These are phyloP conservation scores for Tolypocladium ovalisporum DNA, from an alignment of 2,329 filamentous ascomycete genomes.

Conservation along the genomic window DNA sequence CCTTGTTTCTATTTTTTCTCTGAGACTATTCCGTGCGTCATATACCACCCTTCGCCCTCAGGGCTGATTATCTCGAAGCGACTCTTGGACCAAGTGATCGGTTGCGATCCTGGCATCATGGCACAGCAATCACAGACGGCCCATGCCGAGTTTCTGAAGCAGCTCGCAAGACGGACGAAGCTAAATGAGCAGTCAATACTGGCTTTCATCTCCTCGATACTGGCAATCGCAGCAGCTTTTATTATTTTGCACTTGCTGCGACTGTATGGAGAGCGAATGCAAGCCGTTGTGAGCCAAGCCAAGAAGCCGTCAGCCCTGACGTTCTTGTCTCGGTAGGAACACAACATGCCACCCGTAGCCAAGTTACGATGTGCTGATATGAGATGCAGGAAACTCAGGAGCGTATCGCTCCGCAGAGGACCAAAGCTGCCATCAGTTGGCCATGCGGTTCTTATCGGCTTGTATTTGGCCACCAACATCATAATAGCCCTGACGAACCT, in stretches of 20 bases:
- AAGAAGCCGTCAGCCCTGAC: neutral
- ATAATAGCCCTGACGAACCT: slow-evolving; percentile 20
- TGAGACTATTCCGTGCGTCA: neutral
- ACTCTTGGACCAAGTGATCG: neutral
- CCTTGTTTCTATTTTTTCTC: neutral
- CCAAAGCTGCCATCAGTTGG: slow-evolving; percentile 19
- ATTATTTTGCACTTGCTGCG: slow-evolving; percentile 2
- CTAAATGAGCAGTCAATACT: slow-evolving; percentile 3
- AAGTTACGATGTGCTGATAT: neutral
- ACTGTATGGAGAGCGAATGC: neutral
- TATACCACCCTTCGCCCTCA: neutral
- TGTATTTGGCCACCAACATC: slow-evolving; percentile 23
- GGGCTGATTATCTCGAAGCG: neutral
- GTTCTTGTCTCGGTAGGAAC: slow-evolving; percentile 2
- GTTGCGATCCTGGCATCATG: neutral
- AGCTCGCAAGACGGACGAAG: neutral
- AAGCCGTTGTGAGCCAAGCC: neutral
- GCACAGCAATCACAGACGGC: neutral
- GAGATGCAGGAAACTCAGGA: slow-evolving; percentile 15
- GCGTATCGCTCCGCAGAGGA: slow-evolving; percentile 13
- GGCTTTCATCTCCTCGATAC: slow-evolving; percentile 3
- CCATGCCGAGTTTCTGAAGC: neutral
- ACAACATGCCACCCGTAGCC: neutral
- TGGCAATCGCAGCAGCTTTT: slow-evolving; percentile 3
- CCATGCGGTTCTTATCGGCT: slow-evolving; percentile 16